These are phyloP conservation scores for Brassica cretica DNA, from an alignment of 345 rosid species.

Conservation along the genomic window DNA sequence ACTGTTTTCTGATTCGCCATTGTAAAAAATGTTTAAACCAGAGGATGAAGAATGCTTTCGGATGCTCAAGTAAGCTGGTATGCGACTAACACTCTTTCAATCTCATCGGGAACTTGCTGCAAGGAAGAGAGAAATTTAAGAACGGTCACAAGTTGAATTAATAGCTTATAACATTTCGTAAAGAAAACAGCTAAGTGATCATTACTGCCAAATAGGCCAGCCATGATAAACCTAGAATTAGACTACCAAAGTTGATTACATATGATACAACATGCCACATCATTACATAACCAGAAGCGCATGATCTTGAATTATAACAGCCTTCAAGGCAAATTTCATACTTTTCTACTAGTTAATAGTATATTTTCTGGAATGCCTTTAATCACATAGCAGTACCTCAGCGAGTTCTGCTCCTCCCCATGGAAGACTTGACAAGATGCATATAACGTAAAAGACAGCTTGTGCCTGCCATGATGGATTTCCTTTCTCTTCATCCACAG, in stretches of 20 bases:
- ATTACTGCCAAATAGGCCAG: conserved; percentile 10
- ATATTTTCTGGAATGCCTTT: background rate
- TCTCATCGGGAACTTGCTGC: conserved; percentile 98
- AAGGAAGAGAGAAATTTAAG: conserved; percentile 15
- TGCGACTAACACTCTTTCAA: conserved; percentile 84
- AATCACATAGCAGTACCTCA: conserved; percentile 57
- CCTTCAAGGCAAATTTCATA: background rate
- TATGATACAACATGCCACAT: conserved; percentile 6
- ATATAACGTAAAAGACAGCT: conserved; percentile 87
- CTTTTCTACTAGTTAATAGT: background rate
- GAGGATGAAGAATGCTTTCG: conserved; percentile 65
- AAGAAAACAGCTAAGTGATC: conserved; percentile 6
- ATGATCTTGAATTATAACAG: conserved; percentile 3
- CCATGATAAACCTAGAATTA: conserved; percentile 7
- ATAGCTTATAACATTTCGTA: background rate
- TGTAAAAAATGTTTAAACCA: conserved; percentile 69
- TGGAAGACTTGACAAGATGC: conserved; percentile 92
- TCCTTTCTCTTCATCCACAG: conserved; percentile 96
- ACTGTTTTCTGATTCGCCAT: conserved; percentile 52
- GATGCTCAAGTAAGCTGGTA: conserved; percentile 92
- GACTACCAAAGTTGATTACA: conserved; percentile 2
- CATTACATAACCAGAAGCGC: background rate
- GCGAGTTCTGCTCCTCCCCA: conserved; percentile 98
- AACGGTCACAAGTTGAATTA: background rate
- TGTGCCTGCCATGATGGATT: conserved; percentile 95